Evolutionary conservation across 345 rosid species (phyloP).

Genomic region (Euphorbia tirucalli): DNA sequence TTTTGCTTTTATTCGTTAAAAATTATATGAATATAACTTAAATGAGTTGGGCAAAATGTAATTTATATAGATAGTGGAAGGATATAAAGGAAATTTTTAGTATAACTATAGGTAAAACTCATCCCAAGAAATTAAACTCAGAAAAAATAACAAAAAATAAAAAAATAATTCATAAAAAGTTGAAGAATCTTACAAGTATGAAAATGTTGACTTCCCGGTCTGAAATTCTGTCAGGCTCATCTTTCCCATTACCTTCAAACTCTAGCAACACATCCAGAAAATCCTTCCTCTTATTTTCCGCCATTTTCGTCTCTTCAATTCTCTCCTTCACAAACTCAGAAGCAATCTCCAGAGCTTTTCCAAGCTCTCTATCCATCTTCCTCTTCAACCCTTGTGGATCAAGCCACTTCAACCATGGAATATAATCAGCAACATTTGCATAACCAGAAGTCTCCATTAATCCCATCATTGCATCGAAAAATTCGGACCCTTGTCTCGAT

Average conservation of each 20-base stretch:
- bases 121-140: too few relatives aligned
- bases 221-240: constrained; percentile 40
- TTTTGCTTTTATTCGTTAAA: too few relatives aligned
- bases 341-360: constrained; percentile 38
- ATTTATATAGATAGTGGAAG: too few relatives aligned
- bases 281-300: constrained; percentile 27
- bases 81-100: too few relatives aligned
- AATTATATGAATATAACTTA: too few relatives aligned
- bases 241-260: constrained; percentile 46
- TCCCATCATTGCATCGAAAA: constrained; percentile 32
- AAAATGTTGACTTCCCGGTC: constrained; percentile 37
- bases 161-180: background rate
- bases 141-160: too few relatives aligned
- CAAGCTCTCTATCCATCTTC: constrained; percentile 46
- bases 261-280: constrained; percentile 56
- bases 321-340: constrained; percentile 39
- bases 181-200: constrained; percentile 35
- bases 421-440: constrained; percentile 43
- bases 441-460: constrained; percentile 41
- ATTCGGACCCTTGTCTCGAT: constrained; percentile 30
- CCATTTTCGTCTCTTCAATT: constrained; percentile 18
- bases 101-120: too few relatives aligned
- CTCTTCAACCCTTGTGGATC: constrained; percentile 56
- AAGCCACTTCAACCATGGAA: constrained; percentile 43
- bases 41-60: too few relatives aligned